A percentile compares a stretch with the other conserved stretches of the same genome.
Evolutionary conservation across 75 land plant species (phyloP).

Genomic region (Pinus taeda): DNA sequence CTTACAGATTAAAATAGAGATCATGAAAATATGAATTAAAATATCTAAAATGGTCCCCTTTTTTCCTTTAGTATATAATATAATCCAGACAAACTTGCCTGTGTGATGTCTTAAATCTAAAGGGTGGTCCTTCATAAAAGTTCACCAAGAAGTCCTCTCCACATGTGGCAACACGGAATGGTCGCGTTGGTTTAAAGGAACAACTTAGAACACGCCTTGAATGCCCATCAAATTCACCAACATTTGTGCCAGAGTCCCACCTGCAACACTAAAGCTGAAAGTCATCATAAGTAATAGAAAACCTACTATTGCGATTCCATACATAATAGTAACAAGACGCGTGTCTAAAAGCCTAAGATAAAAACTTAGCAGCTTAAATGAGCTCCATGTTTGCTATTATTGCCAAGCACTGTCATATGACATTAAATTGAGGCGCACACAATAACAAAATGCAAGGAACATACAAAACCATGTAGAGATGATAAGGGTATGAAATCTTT

Average conservation of each 20-base stretch:
- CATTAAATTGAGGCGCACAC: no score
- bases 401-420: not conserved
- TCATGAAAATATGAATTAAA: no score
- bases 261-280: slow-evolving; percentile 33
- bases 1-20: not conserved
- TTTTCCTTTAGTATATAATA: not conserved
- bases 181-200: slow-evolving; percentile 89
- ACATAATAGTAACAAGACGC: not conserved
- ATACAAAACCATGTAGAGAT: no score
- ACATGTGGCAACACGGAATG: slow-evolving; percentile 91
- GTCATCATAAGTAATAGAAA: not conserved
- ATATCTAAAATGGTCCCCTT: no score
- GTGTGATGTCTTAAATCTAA: slow-evolving; percentile 86
- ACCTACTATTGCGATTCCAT: not conserved
- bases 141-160: slow-evolving; percentile 97
- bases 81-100: slow-evolving; percentile 47
- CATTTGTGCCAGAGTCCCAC: slow-evolving; percentile 95
- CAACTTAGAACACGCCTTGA: slow-evolving; percentile 97
- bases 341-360: not conserved
- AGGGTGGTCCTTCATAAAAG: slow-evolving; percentile 98
- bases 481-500: no score
- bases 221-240: slow-evolving; percentile 96
- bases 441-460: no score
- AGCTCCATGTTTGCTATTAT: not conserved
- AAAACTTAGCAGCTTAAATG: not conserved